Evolutionary conservation across 2,329 filamentous ascomycete species (phyloP).

Genomic region (Cordyceps sp.): DNA sequence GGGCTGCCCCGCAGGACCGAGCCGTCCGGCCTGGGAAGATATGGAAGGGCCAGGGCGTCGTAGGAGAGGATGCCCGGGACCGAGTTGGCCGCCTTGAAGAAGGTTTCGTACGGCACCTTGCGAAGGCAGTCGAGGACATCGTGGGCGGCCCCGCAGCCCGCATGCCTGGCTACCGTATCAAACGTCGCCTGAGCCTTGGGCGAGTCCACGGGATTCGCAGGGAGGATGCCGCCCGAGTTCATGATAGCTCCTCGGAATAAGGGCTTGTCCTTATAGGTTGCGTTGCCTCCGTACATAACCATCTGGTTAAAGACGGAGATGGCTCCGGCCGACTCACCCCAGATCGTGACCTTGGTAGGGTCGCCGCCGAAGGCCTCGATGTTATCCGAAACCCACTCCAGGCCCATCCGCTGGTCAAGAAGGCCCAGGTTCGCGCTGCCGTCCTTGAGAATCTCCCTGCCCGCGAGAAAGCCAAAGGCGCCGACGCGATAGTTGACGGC

Average conservation of each 20-base stretch:
- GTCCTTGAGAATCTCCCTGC: slow-evolving; percentile 49
- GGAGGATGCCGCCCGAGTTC: slow-evolving; percentile 51
- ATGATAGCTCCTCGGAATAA: slow-evolving; percentile 68
- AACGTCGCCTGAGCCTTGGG: slow-evolving; percentile 50
- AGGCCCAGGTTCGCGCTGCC: slow-evolving; percentile 56
- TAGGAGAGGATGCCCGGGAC: slow-evolving; percentile 55
- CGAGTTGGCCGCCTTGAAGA: slow-evolving; percentile 51
- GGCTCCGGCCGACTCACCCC: slow-evolving; percentile 55
- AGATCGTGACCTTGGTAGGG: slow-evolving; percentile 62
- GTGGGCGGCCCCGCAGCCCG: slow-evolving; percentile 39
- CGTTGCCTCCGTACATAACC: slow-evolving; percentile 54
- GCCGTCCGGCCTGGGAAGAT: slow-evolving; percentile 59
- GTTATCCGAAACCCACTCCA: slow-evolving; percentile 66
- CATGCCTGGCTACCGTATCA: slow-evolving; percentile 39
- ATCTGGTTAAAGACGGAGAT: slow-evolving; percentile 68
- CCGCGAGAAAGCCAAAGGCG: slow-evolving; percentile 58
- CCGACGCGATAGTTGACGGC: slow-evolving; percentile 63
- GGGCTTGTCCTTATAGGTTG: slow-evolving; percentile 58
- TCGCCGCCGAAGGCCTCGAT: slow-evolving; percentile 67
- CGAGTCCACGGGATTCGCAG: slow-evolving; percentile 46
- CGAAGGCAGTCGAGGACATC: slow-evolving; percentile 54
- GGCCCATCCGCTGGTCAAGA: slow-evolving; percentile 53
- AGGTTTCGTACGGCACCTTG: slow-evolving; percentile 35
- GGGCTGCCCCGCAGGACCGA: slow-evolving; percentile 43
- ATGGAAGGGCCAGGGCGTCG: slow-evolving; percentile 51